Conservation (phyloP, 2,329 filamentous ascomycete species). For the Phaeosphaeriaceae sp. region DNA sequence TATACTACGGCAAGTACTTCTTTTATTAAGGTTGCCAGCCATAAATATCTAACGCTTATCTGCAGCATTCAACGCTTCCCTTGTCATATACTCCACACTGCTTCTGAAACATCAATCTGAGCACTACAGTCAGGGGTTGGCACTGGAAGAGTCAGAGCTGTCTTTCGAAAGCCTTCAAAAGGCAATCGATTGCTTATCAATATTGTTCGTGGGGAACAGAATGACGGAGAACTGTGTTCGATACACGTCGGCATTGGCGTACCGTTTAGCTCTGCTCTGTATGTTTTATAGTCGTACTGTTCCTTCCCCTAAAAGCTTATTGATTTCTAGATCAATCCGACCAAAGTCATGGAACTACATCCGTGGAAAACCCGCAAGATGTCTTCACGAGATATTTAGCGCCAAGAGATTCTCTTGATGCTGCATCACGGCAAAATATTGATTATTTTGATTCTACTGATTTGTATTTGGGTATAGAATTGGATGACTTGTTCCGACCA, state of each 20-base stretch:
- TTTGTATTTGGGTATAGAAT: slow-evolving; percentile 12
- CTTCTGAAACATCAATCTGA: slow-evolving; percentile 22
- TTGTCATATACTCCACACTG: slow-evolving; percentile 41
- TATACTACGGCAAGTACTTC: slow-evolving; percentile 45
- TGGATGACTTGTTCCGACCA: slow-evolving; percentile 6
- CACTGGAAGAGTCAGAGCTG: slow-evolving; percentile 11
- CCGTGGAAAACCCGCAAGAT: neutral
- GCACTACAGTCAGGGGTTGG: slow-evolving; percentile 5
- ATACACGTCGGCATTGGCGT: slow-evolving; percentile 11
- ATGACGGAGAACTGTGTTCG: slow-evolving; percentile 18
- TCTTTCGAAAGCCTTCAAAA: slow-evolving; percentile 6
- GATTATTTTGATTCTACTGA: slow-evolving; percentile 12
- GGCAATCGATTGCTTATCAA: slow-evolving; percentile 16
- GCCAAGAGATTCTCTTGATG: neutral
- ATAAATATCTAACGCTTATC: neutral
- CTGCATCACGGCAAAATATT: neutral
- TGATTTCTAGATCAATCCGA: neutral
- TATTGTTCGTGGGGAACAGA: slow-evolving; percentile 14
- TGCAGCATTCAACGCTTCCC: slow-evolving; percentile 34
- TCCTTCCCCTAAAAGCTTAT: too few relatives aligned
- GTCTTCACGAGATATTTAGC: neutral
- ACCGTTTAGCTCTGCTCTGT: slow-evolving; percentile 9
- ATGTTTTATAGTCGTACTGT: neutral
- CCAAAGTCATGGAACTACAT: neutral
- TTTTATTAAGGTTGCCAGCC: neutral